Evolutionary conservation across 2,329 filamentous ascomycete genomes (phyloP).

Genomic region (Diplodia sapinea): DNA sequence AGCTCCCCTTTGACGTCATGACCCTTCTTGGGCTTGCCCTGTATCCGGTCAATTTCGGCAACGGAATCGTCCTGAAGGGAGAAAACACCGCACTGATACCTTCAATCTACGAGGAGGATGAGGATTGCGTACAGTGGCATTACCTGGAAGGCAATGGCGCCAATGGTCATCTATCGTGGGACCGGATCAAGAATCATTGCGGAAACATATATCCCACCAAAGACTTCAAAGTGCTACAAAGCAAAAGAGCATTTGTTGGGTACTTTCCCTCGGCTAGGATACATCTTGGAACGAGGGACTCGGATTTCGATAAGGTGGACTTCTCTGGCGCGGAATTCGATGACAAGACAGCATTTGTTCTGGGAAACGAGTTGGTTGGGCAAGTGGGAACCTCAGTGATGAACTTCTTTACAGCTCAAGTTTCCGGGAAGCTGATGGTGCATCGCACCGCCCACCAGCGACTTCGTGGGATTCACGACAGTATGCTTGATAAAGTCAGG

Average conservation of each 20-base stretch:
- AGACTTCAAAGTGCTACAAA: background rate
- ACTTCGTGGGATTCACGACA: background rate
- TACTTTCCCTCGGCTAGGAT: background rate
- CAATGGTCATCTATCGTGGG: background rate
- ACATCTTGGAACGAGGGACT: background rate
- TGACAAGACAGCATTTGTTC: background rate
- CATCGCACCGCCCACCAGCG: background rate
- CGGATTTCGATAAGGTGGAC: background rate
- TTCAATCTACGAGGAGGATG: background rate
- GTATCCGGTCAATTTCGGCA: background rate
- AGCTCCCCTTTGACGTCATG: conserved; percentile 4
- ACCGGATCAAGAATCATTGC: background rate
- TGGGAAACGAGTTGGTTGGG: background rate
- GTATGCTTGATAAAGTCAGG: background rate
- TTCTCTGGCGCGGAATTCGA: background rate
- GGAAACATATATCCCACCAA: background rate
- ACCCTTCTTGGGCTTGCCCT: background rate
- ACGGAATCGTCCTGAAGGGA: background rate
- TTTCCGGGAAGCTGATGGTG: background rate
- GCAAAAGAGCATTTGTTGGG: conserved; percentile 3
- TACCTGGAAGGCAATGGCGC: background rate
- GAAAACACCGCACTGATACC: background rate
- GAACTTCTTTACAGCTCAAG: background rate
- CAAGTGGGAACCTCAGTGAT: background rate
- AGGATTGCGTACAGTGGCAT: background rate